These are phyloP conservation scores for Sporothrix brasiliensis DNA, from an alignment of 2,329 filamentous ascomycete species.

Conservation along the genomic window DNA sequence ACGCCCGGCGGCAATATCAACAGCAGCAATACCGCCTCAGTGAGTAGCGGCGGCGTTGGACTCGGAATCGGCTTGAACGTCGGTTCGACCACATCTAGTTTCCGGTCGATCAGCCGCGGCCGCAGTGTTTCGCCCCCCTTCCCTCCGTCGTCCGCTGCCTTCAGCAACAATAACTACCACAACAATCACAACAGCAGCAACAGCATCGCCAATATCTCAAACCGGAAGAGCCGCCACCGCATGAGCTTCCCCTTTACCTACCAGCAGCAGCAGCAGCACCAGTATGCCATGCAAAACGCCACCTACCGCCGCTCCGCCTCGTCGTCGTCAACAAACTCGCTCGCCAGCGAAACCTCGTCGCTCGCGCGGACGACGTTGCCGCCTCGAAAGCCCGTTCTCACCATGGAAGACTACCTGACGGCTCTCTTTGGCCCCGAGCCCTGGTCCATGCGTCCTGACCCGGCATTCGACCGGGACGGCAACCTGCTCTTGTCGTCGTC, in stretches of 20 bases:
- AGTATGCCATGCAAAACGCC: background rate
- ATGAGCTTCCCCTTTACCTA: constrained; percentile 29
- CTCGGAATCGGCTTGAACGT: background rate
- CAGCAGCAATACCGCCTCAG: background rate
- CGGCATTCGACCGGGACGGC: constrained; percentile 1
- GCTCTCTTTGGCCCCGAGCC: constrained; percentile 43
- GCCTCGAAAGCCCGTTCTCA: constrained; percentile 32
- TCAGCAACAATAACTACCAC: background rate
- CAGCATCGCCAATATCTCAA: background rate
- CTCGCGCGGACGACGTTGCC: background rate
- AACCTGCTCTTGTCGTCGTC: background rate
- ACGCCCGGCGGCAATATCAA: background rate
- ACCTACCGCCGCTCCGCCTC: constrained; percentile 16
- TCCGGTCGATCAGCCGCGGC: background rate
- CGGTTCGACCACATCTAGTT: background rate
- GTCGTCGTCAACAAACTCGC: constrained; percentile 26
- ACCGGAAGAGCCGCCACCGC: background rate
- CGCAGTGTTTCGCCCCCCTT: constrained; percentile 4
- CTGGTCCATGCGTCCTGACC: constrained; percentile 35
- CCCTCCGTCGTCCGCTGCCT: background rate
- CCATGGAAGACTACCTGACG: constrained; percentile 45
- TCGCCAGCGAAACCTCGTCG: background rate
- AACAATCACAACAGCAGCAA: background rate
- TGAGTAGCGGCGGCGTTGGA: background rate
- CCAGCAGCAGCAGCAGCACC: constrained; percentile 15